Base-by-base conservation (phyloP, 352 stramenopile species). In the Globisporangium spinosum region DNA sequence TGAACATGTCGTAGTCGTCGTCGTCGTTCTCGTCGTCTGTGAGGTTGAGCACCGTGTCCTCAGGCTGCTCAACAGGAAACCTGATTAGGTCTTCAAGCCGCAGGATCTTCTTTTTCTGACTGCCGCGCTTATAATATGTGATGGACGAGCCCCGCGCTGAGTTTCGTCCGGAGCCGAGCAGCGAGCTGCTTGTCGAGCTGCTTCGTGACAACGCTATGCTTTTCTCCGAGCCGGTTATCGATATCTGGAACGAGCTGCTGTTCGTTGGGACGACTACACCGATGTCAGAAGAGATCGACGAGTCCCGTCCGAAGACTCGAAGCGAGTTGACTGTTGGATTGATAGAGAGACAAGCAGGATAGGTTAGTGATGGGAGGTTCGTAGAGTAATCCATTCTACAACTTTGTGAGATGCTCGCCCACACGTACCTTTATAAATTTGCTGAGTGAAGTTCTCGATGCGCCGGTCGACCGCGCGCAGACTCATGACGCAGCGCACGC, bases 401-500 rank as follows among this genome's bases (percentile, higher is more conserved):
- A 4, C 25, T 22, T 34, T n/a, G 34, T 25, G 25, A 59, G 13
- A n/a, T 38, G 13, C 54, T 15, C 34, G 2, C 2, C 23, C 5
- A 25, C 27, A 32, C 67, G 25, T 58, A 72, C 67, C 67, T 72
- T 74, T 82, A 35, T 69, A 73, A 32, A 79, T 74, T 29, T 80
- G 68, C 32, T 73, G 70, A 0, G 69, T 64, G 27, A 83, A 79
- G 34, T 71, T 70, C 22, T 74, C 58, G 35, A 76, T 34, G 17
- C 69, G 71, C 12, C 73, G 78, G 58, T 85, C 79, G 34, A 78
- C 75, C 0, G 62, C 69, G 13, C 79, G 79, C 23, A 88, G 67
- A 5, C 71, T 40, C 72, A 88, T 74, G 63, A 88, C 71, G 29
- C 76, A 88, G 22, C 79, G 77, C 61, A 88, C 77, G 49, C 79